These are phyloP conservation scores for Apophysomyces ossiformis DNA, from an alignment of 371 early-diverging fungal species.

Conservation along the genomic window DNA sequence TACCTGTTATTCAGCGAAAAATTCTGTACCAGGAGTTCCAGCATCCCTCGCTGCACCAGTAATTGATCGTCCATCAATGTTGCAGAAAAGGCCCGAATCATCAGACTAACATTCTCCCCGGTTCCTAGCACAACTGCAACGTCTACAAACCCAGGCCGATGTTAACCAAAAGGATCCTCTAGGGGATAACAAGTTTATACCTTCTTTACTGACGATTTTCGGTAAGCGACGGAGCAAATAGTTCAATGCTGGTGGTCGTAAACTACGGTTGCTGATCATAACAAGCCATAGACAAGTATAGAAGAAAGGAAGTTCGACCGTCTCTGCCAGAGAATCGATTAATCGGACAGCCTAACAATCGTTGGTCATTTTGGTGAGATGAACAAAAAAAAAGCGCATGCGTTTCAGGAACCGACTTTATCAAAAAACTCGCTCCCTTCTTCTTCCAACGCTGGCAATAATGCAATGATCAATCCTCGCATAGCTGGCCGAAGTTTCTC, in stretches of 20 bases:
- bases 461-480: conserved; percentile 80
- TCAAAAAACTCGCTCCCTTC: conserved; percentile 90
- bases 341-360: conserved; percentile 62
- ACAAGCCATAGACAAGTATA: conserved; percentile 83
- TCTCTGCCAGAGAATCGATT: conserved; percentile 69
- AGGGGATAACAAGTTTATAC: conserved; percentile 26
- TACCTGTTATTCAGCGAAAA: conserved; percentile 74
- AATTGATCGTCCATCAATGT: conserved; percentile 73
- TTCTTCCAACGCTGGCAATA: conserved; percentile 90
- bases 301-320: conserved; percentile 77
- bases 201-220: conserved; percentile 66
- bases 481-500: conserved; percentile 72
- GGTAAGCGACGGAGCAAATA: conserved; percentile 81
- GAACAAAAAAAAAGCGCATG: background rate
- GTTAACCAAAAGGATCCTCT: background rate
- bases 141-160: conserved; percentile 38
- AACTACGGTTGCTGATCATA: conserved; percentile 70
- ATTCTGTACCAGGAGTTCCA: conserved; percentile 84
- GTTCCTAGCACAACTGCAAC: conserved; percentile 70
- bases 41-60: conserved; percentile 84
- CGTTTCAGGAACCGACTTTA: conserved; percentile 33
- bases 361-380: background rate
- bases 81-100: conserved; percentile 79
- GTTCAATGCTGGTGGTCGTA: conserved; percentile 77
- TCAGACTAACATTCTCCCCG: conserved; percentile 65